phyloP scores from a whole-genome alignment of 805 yeast genomes.

The Wickerhamomyces kurtzmanii region DNA sequence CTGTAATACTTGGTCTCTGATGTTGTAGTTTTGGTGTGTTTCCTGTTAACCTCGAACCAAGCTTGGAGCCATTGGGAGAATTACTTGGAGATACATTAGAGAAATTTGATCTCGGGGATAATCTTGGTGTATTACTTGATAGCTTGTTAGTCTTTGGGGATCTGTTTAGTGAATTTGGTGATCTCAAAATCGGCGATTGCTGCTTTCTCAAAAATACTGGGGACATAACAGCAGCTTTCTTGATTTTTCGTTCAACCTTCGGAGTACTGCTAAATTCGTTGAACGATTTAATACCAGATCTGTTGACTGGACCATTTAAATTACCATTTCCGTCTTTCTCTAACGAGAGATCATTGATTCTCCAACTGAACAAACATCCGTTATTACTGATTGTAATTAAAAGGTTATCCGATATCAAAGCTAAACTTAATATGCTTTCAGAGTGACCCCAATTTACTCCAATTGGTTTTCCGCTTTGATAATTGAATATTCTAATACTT shows the following conservation, averaged over 20 bases:
- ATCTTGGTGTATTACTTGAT: conserved; percentile 4
- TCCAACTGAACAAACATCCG: conserved; percentile 49
- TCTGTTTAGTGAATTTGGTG: conserved; percentile 2
- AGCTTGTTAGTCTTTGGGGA: conserved; percentile 11
- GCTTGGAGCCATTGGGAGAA: neutral
- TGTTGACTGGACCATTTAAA: neutral
- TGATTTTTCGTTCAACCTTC: conserved; percentile 17
- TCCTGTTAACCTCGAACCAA: neutral
- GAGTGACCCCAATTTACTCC: conserved; percentile 54
- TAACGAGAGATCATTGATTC: conserved; percentile 4
- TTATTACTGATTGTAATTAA: conserved; percentile 37
- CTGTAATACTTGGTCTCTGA: neutral
- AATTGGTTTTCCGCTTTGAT: conserved; percentile 32
- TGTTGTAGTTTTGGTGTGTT: neutral
- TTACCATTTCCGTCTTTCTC: neutral
- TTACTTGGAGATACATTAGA: conserved; percentile 4
- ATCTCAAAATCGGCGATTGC: conserved; percentile 8
- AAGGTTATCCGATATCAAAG: conserved; percentile 13
- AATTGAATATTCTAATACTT: conserved; percentile 40
- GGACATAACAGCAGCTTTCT: conserved; percentile 2
- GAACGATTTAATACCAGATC: conserved; percentile 3
- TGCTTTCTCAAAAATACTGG: conserved; percentile 7
- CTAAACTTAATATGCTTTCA: conserved; percentile 36
- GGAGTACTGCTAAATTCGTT: conserved; percentile 12
- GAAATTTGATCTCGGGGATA: neutral